Evolutionary conservation across 2,329 filamentous ascomycete genomes (phyloP).

Genomic region (Stagonosporopsis chrysanthemi): DNA sequence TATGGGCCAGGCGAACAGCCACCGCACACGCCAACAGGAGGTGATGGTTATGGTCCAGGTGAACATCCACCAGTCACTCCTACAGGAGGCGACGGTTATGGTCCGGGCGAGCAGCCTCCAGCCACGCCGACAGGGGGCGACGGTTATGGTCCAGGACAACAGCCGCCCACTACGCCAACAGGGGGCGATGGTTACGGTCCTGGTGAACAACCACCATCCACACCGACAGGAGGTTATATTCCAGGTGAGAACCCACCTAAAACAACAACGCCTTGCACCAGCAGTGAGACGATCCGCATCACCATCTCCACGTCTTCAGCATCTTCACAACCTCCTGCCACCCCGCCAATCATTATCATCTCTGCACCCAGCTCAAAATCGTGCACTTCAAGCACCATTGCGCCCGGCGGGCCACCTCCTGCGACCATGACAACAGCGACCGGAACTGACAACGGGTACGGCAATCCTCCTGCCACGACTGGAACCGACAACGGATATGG

Average conservation of each 20-base stretch:
- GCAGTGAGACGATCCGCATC: constrained; percentile 4
- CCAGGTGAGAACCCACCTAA: background rate
- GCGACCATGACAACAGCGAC: background rate
- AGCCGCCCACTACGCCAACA: background rate
- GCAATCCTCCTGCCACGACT: background rate
- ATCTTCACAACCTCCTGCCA: background rate
- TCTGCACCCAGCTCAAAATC: background rate
- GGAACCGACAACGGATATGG: background rate
- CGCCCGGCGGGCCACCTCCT: background rate
- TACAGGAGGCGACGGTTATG: background rate
- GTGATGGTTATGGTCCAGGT: background rate
- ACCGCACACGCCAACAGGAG: background rate
- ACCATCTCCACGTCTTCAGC: constrained; percentile 10
- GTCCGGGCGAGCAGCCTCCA: background rate
- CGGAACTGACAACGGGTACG: background rate
- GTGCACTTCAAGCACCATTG: constrained; percentile 1
- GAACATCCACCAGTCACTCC: background rate
- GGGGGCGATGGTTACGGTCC: background rate
- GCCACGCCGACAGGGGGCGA: background rate
- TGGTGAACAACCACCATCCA: too few relatives aligned
- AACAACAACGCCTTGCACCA: constrained; percentile 1
- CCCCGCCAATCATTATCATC: constrained; percentile 2
- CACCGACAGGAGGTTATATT: too few relatives aligned
- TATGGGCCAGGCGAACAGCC: background rate
- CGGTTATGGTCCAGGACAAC: background rate